phyloP scores from a whole-genome alignment of 306 rosid species.

The Abrus precatorius region DNA sequence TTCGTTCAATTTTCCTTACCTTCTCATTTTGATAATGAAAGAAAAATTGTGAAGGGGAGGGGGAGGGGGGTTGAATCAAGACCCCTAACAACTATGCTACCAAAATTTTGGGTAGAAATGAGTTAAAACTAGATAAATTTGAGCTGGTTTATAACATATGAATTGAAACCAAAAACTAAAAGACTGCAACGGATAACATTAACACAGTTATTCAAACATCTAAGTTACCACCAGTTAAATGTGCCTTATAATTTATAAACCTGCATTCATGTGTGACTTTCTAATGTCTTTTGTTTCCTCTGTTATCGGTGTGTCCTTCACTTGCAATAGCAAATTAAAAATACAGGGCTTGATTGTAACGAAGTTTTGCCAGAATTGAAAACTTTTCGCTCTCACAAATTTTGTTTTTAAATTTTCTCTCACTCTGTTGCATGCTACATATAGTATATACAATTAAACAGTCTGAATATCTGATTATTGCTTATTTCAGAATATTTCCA shows the following conservation, averaged over 20 bases:
- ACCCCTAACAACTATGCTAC: not conserved
- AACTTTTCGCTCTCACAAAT: too few species aligned
- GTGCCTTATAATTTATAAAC: not conserved
- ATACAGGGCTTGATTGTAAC: not conserved
- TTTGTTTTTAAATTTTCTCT: too few species aligned
- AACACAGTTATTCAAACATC: not conserved
- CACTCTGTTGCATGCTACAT: too few species aligned
- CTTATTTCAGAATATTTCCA: not conserved
- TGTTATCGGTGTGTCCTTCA: not conserved
- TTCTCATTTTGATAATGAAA: conserved; percentile 2
- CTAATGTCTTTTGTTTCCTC: not conserved
- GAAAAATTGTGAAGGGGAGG: not conserved
- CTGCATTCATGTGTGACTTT: not conserved
- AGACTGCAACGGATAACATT: not conserved
- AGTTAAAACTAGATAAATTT: not conserved
- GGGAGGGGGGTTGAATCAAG: conserved; percentile 1
- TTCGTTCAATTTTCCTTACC: conserved; percentile 10
- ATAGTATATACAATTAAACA: too few species aligned
- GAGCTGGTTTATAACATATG: not conserved
- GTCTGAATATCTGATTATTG: not conserved
- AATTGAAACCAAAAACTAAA: not conserved
- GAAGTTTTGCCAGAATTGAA: too few species aligned
- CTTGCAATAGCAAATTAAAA: not conserved
- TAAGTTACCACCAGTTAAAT: conserved; percentile 1
- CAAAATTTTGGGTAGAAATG: not conserved